These are phyloP conservation scores for Nymphaea thermarum DNA, from an alignment of 164 flowering plant species.

Conservation along the genomic window DNA sequence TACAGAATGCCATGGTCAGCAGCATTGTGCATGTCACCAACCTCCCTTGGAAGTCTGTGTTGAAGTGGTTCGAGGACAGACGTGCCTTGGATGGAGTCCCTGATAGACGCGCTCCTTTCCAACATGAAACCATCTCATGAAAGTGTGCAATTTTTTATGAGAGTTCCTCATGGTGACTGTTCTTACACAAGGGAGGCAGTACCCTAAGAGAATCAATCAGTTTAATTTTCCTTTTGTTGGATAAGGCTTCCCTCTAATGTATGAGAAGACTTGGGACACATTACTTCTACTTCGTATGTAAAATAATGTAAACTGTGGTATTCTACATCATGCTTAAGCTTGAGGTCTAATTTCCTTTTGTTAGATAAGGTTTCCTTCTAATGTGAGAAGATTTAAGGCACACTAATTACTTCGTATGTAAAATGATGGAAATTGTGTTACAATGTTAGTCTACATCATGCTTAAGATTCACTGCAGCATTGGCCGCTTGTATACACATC, in stretches of 20 bases:
- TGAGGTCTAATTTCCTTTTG: too few relatives aligned
- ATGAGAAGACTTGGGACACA: background rate
- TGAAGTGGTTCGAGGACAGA: constrained; percentile 92
- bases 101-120: constrained; percentile 39
- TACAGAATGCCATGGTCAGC: constrained; percentile 41
- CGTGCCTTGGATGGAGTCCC: constrained; percentile 76
- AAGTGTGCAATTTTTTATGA: too few relatives aligned
- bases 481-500: too few relatives aligned
- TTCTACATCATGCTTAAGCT: background rate
- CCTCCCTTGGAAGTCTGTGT: constrained; percentile 59
- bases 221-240: too few relatives aligned
- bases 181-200: background rate
- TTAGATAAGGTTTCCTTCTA: background rate
- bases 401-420: background rate
- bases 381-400: background rate
- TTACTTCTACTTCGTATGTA: background rate
- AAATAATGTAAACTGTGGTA: background rate
- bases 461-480: too few relatives aligned
- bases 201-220: background rate
- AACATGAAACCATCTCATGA: constrained; percentile 2
- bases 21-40: constrained; percentile 87
- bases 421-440: background rate
- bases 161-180: too few relatives aligned
- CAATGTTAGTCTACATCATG: background rate
- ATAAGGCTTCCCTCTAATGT: background rate